phyloP scores from a whole-genome alignment of 2,329 filamentous ascomycete genomes.

The Curvularia eragrostidis region DNA sequence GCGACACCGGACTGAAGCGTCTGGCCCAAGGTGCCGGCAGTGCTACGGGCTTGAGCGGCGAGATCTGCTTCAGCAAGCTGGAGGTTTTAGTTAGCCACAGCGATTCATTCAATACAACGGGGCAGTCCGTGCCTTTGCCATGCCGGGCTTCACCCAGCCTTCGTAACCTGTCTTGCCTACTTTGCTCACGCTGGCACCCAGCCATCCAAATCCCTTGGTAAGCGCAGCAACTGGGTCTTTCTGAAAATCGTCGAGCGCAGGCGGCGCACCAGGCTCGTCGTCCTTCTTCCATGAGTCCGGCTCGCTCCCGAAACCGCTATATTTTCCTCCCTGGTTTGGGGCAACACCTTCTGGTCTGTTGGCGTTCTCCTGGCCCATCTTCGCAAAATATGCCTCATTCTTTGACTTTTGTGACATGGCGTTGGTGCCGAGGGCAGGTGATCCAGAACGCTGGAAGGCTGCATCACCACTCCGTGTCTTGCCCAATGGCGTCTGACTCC shows the following conservation, averaged over 20 bases:
- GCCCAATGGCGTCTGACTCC: constrained; percentile 49
- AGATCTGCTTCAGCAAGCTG: constrained; percentile 75
- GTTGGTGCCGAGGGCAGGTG: constrained; percentile 49
- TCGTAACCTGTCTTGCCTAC: constrained; percentile 91
- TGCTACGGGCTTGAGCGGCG: constrained; percentile 65
- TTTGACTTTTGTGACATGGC: constrained; percentile 60
- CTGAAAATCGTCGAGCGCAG: constrained; percentile 85
- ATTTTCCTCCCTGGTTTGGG: constrained; percentile 92
- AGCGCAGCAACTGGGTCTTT: constrained; percentile 87
- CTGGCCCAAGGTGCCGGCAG: constrained; percentile 62
- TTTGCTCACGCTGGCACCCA: constrained; percentile 84
- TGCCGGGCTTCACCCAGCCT: constrained; percentile 89
- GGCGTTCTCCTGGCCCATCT: constrained; percentile 83
- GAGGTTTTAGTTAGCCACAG: constrained; percentile 23
- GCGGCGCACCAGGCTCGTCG: constrained; percentile 58
- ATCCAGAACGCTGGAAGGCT: constrained; percentile 42
- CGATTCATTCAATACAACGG: background rate
- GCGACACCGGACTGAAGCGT: constrained; percentile 71
- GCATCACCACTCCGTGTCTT: constrained; percentile 45
- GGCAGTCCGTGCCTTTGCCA: constrained; percentile 71
- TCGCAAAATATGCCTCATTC: constrained; percentile 91
- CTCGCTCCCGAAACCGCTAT: constrained; percentile 85
- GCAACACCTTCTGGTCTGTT: constrained; percentile 74
- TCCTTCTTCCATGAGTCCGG: constrained; percentile 60
- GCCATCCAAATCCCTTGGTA: constrained; percentile 94